These are phyloP conservation scores for Penicillium sp. DNA, from an alignment of 2,329 filamentous ascomycete species.

Conservation along the genomic window DNA sequence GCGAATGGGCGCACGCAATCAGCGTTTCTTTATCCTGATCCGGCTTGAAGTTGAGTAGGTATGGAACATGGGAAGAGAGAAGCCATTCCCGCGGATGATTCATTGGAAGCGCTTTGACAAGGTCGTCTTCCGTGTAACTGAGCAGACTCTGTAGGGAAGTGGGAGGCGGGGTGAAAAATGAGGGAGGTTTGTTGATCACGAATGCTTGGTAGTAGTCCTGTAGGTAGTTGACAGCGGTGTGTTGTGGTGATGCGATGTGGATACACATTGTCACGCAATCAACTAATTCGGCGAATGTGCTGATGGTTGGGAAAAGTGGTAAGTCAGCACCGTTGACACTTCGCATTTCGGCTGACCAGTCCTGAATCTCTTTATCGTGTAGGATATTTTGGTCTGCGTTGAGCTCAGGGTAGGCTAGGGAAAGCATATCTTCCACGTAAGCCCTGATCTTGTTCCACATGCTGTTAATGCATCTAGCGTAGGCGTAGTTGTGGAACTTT, in stretches of 20 bases:
- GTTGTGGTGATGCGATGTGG: slow-evolving; percentile 10
- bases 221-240: slow-evolving; percentile 12
- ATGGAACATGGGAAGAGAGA: slow-evolving; percentile 5
- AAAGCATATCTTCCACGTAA: slow-evolving; percentile 5
- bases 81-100: slow-evolving; percentile 4
- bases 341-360: slow-evolving; percentile 6
- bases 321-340: neutral
- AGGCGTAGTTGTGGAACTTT: slow-evolving; percentile 11
- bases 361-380: slow-evolving; percentile 2
- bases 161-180: slow-evolving; percentile 1
- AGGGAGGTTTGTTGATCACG: slow-evolving; percentile 9
- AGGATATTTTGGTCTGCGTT: neutral
- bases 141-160: neutral
- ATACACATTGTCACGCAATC: slow-evolving; percentile 14
- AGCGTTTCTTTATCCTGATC: neutral
- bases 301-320: neutral
- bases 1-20: neutral
- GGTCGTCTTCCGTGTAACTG: slow-evolving; percentile 1
- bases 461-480: slow-evolving; percentile 11
- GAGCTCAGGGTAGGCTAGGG: neutral
- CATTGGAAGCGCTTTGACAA: slow-evolving; percentile 6
- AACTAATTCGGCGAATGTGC: slow-evolving; percentile 1
- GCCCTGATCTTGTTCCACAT: slow-evolving; percentile 10
- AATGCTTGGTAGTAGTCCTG: slow-evolving; percentile 12
- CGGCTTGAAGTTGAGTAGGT: slow-evolving; percentile 2